Evolutionary conservation across 208 protist species (phyloP).

Genomic region (Leishmania amazonensis): DNA sequence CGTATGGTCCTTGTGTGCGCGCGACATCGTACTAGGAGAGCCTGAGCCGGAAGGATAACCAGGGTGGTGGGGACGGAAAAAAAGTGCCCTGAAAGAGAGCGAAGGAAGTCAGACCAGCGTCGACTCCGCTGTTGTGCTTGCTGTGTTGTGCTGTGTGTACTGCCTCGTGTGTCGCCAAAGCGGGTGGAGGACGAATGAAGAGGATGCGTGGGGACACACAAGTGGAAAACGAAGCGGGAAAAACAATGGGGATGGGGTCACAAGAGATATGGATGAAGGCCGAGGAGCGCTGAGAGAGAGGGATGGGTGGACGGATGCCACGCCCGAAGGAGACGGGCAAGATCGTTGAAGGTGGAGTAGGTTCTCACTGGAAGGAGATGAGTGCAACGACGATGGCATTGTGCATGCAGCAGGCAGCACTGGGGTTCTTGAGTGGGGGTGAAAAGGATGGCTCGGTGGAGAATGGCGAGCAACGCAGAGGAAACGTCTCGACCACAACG

Average conservation of each 20-base stretch:
- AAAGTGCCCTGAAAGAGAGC: neutral
- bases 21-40: conserved; percentile 28
- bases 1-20: conserved; percentile 40
- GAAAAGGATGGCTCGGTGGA: neutral
- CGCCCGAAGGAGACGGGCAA: neutral
- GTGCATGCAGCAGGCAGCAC: neutral
- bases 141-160: neutral
- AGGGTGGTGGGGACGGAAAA: neutral
- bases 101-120: neutral
- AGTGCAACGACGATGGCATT: neutral
- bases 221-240: neutral
- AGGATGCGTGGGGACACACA: neutral
- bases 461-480: neutral
- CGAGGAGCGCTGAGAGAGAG: neutral
- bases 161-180: neutral
- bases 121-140: neutral
- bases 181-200: neutral
- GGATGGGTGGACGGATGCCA: neutral
- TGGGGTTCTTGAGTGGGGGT: neutral
- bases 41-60: neutral
- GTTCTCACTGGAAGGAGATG: neutral
- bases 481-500: neutral
- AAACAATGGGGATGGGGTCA: neutral
- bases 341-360: neutral
- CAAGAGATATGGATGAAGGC: neutral